phyloP scores from a whole-genome alignment of 176 grass and related monocot genomes.

The Ensete ventricosum region DNA sequence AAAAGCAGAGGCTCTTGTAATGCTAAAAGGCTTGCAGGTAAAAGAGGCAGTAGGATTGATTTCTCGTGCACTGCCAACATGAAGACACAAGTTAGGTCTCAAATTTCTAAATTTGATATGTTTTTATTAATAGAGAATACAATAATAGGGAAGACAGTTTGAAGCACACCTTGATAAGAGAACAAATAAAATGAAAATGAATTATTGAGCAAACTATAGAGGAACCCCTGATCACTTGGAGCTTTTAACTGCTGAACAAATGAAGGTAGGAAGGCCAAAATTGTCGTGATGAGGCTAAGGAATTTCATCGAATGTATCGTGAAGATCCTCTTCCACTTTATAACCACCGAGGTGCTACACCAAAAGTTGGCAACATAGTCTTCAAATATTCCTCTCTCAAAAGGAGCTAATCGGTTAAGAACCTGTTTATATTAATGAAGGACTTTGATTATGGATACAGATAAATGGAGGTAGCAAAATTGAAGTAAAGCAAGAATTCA shows the following conservation, averaged over 20 bases:
- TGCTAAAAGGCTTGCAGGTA: conserved; percentile 77
- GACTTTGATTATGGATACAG: background rate
- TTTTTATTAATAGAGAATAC: background rate
- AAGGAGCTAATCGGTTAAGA: conserved; percentile 68
- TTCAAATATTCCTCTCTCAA: conserved; percentile 92
- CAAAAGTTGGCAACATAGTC: conserved; percentile 98
- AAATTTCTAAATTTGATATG: background rate
- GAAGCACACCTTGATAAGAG: conserved; percentile 77
- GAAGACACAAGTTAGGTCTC: conserved; percentile 5
- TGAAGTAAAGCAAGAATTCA: background rate
- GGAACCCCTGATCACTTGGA: conserved; percentile 76
- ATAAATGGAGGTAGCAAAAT: background rate
- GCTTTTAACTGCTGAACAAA: conserved; percentile 77
- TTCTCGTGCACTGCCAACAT: conserved; percentile 85
- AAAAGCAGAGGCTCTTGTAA: conserved; percentile 62
- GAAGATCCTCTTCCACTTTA: conserved; percentile 88
- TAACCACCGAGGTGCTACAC: conserved; percentile 82
- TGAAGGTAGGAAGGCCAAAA: conserved; percentile 79
- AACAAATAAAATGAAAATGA: conserved; percentile 90
- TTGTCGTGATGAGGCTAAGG: conserved; percentile 56
- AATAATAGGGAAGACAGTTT: background rate
- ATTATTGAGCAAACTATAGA: conserved; percentile 69
- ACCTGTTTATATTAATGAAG: conserved; percentile 40
- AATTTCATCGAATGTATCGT: conserved; percentile 53
- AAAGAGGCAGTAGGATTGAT: conserved; percentile 93